Conservation (phyloP, 345 rosid genomes). For the sweet orange (Citrus sinensis) region DVS_A1.0 CM039162.1:7079001-7079500, state of each 20-base stretch:
- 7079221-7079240: no score
- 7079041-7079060: not conserved
- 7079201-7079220: no score
- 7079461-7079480: not conserved
- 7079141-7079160: not conserved
- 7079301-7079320: not conserved
- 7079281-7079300: not conserved
- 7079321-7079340: not conserved
- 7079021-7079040: no score
- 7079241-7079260: not conserved
- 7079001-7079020: not conserved
- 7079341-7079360: not conserved
- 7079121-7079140: no score
- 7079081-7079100: not conserved
- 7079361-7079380: not conserved
- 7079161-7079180: not conserved
- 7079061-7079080: no score
- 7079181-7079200: no score
- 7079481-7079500: not conserved
- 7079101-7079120: not conserved
- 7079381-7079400: not conserved
- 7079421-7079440: not conserved
- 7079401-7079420: not conserved
- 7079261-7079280: not conserved
- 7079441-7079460: not conserved